These are phyloP conservation scores for Rhizopogon rudus DNA, from an alignment of 768 basidiomycete species.

Conservation along the genomic window DNA sequence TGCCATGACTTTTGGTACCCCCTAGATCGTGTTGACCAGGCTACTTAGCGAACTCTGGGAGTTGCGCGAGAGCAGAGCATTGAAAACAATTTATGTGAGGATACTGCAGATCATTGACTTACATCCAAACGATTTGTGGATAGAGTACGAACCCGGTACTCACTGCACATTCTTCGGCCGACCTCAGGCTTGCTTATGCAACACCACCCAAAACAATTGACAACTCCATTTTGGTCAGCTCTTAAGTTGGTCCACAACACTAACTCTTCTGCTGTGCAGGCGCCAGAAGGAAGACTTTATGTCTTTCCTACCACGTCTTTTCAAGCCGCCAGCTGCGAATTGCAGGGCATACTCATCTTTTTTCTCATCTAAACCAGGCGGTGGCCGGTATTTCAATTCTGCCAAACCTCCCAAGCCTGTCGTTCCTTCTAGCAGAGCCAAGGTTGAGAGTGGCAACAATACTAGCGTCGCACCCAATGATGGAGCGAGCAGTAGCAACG, in stretches of 20 bases:
- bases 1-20: constrained; percentile 1
- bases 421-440: constrained; percentile 30
- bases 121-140: no score
- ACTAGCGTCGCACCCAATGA: constrained; percentile 27
- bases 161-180: background rate
- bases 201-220: background rate
- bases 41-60: no score
- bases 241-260: background rate
- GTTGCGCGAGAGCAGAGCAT: no score
- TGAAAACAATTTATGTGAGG: no score
- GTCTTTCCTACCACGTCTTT: constrained; percentile 47
- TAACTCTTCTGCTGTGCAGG: background rate
- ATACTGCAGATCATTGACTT: no score
- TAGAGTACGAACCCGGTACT: no score
- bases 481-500: constrained; percentile 13
- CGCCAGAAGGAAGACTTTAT: constrained; percentile 26
- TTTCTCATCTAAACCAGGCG: constrained; percentile 76
- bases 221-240: background rate
- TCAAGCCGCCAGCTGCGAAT: constrained; percentile 41
- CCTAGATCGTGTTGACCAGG: no score
- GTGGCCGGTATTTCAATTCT: constrained; percentile 69
- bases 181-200: background rate
- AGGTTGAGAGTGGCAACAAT: constrained; percentile 39
- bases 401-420: constrained; percentile 57
- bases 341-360: constrained; percentile 70